A percentile compares a stretch with the other conserved stretches of the same genome.
These are phyloP conservation scores for Ophiostoma piceae DNA, from an alignment of 2,329 filamentous ascomycete genomes.

Conservation along the genomic window DNA sequence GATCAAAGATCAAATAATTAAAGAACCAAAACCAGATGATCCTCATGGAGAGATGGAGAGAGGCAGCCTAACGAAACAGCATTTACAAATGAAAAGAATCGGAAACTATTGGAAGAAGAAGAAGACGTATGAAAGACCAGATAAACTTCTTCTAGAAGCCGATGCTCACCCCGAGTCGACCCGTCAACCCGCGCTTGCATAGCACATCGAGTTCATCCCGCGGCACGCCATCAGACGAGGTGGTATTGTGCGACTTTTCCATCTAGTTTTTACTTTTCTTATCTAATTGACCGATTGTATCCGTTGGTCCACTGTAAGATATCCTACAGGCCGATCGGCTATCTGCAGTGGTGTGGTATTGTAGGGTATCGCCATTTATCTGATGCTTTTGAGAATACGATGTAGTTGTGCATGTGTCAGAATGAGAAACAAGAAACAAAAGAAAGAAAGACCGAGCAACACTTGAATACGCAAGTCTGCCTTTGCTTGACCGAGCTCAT, in stretches of 20 bases:
- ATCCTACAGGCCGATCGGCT: not conserved
- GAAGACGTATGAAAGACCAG: not conserved
- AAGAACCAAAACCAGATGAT: too few relatives aligned
- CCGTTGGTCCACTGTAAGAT: not conserved
- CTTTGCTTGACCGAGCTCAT: not conserved
- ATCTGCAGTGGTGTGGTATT: not conserved
- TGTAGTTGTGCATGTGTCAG: too few relatives aligned
- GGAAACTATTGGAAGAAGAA: too few relatives aligned
- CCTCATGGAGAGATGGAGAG: too few relatives aligned
- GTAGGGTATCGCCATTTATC: not conserved
- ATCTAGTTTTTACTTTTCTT: not conserved
- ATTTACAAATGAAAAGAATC: too few relatives aligned
- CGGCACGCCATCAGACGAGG: constrained; percentile 12
- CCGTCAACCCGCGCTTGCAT: not conserved
- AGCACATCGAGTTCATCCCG: constrained; percentile 5
- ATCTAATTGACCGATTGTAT: not conserved
- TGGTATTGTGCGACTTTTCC: not conserved
- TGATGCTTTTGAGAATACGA: not conserved
- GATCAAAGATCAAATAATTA: too few relatives aligned
- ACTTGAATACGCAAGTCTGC: too few relatives aligned
- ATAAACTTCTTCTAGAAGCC: constrained; percentile 13
- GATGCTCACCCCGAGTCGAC: constrained; percentile 8
- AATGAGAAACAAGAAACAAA: too few relatives aligned
- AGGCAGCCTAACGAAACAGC: too few relatives aligned
- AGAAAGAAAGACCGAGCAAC: too few relatives aligned